phyloP scores from a whole-genome alignment of 1,284 basidiomycete species.

The Ceratobasidium sp. region DNA sequence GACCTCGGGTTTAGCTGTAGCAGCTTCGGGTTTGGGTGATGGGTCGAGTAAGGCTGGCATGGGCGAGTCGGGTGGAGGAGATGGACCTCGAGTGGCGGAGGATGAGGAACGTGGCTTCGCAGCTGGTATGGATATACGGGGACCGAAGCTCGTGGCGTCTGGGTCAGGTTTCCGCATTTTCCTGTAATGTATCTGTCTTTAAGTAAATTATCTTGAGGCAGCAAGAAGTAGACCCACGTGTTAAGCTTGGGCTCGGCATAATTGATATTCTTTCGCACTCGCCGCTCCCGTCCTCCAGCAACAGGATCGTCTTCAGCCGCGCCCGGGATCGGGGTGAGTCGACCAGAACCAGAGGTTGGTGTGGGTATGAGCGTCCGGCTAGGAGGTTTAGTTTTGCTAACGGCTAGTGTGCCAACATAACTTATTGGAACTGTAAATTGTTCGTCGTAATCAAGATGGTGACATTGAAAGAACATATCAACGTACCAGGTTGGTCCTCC shows the following conservation, averaged over 20 bases:
- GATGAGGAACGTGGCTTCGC: slow-evolving; percentile 50
- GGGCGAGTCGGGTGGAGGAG: slow-evolving; percentile 31
- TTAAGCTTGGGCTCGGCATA: slow-evolving; percentile 91
- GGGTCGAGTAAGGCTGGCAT: slow-evolving; percentile 18
- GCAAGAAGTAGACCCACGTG: slow-evolving; percentile 69
- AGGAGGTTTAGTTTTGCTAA: slow-evolving; percentile 33
- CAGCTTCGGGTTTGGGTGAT: background rate
- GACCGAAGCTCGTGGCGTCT: slow-evolving; percentile 28
- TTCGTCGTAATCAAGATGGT: no score
- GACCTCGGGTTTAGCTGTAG: background rate
- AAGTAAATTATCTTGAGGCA: slow-evolving; percentile 47
- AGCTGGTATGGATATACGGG: slow-evolving; percentile 63
- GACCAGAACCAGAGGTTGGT: slow-evolving; percentile 5
- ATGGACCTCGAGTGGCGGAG: slow-evolving; percentile 20
- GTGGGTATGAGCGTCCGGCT: slow-evolving; percentile 37
- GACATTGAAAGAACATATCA: background rate
- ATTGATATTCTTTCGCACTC: slow-evolving; percentile 84
- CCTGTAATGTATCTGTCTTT: slow-evolving; percentile 58
- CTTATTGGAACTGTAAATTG: background rate
- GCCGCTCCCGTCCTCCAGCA: slow-evolving; percentile 70
- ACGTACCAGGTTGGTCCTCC: slow-evolving; percentile 37
- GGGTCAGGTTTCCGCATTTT: slow-evolving; percentile 87
- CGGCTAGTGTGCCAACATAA: slow-evolving; percentile 23
- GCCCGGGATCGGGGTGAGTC: slow-evolving; percentile 47
- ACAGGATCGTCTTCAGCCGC: slow-evolving; percentile 57